Percentiles rank a stretch among this genome's conserved stretches.
Evolutionary conservation across 2,329 filamentous ascomycete species (phyloP).

Genomic region (Drechslerella stenobrocha): DNA sequence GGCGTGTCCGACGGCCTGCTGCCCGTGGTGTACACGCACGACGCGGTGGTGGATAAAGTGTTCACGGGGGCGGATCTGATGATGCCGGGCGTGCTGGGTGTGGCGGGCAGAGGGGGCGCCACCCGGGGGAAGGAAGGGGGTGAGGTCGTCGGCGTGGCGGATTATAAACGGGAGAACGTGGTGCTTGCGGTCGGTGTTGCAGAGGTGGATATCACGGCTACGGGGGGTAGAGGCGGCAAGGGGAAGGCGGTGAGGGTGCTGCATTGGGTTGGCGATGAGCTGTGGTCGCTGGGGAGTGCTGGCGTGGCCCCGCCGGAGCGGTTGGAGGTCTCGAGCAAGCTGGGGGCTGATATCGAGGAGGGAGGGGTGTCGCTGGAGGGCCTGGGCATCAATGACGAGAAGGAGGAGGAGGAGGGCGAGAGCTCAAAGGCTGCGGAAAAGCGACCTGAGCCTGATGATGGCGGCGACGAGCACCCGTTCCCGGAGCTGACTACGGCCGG

Average conservation of each 20-base stretch:
- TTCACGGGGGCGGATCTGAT: constrained; percentile 69
- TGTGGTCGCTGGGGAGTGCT: constrained; percentile 65
- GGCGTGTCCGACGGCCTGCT: constrained; percentile 61
- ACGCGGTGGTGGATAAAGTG: constrained; percentile 66
- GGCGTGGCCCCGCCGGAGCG: constrained; percentile 57
- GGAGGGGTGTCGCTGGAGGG: constrained; percentile 48
- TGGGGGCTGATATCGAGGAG: constrained; percentile 16
- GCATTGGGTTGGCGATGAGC: constrained; percentile 70
- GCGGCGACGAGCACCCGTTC: constrained; percentile 29
- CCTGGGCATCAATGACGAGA: constrained; percentile 60
- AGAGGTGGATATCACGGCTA: constrained; percentile 64
- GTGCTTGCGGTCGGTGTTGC: constrained; percentile 68
- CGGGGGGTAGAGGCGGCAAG: constrained; percentile 63
- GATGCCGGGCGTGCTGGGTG: constrained; percentile 69
- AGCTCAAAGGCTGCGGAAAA: constrained; percentile 53
- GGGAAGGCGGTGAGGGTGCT: constrained; percentile 68
- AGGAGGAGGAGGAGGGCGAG: constrained; percentile 52
- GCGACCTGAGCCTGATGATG: constrained; percentile 10
- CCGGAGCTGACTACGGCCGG: constrained; percentile 63
- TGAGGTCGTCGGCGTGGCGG: constrained; percentile 67
- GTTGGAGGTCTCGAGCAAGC: constrained; percentile 58
- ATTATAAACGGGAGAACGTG: constrained; percentile 64
- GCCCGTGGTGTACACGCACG: constrained; percentile 67
- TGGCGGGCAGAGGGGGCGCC: constrained; percentile 52
- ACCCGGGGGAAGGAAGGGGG: constrained; percentile 61